Evolutionary conservation across 352 stramenopile genomes (phyloP), one percentile per base, ranked within the genome.

Genomic region (Globisporangium lucens): DNA sequence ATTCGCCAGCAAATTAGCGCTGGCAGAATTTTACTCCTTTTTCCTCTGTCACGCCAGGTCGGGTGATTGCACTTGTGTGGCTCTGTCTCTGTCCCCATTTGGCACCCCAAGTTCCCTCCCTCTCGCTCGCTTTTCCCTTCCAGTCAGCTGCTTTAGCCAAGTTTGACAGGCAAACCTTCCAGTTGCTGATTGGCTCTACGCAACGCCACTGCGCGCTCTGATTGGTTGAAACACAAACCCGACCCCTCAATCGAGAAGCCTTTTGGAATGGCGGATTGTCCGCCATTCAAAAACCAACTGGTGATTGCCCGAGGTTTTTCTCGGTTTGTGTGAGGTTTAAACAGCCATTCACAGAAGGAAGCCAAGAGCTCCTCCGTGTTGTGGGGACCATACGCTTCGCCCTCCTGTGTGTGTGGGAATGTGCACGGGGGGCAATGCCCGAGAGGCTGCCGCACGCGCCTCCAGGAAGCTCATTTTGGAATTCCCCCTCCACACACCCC

Each of bases 401-500:
- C 41, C 41, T 49, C 15, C 15, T 5, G 24, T 24, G 24, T 24
- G 24, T 20, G 41, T n/a, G 13, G 4, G 41, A n/a, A n/a, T 46
- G 38, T 15, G 41, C 13, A n/a, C 15, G 41, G 12, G 15, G 12
- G 13, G 38, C 15, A 35, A 41, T 56, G 29, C 27, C 53, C 51
- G 20, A 57, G 27, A 35, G 3, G 17, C 7, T 24, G 27, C 24
- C 13, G 17, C 7, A 22, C 20, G 17, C n/a, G 30, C 15, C 51
- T 24, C 35, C 41, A 52, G 33, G 58, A 63, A 27, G 56, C 58
- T 65, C 65, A 70, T 59, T 70, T 33, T 22, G 65, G 65, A 70
- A 70, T 70, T 70, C 49, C 59, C 65, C 65, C 43, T 43, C 30
- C 64, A 36, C 43, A 65, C 65, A 15, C 51, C 20, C 33, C 24